Conservation (phyloP, 257 asterid species). For the Penstemon eatonii region DNA sequence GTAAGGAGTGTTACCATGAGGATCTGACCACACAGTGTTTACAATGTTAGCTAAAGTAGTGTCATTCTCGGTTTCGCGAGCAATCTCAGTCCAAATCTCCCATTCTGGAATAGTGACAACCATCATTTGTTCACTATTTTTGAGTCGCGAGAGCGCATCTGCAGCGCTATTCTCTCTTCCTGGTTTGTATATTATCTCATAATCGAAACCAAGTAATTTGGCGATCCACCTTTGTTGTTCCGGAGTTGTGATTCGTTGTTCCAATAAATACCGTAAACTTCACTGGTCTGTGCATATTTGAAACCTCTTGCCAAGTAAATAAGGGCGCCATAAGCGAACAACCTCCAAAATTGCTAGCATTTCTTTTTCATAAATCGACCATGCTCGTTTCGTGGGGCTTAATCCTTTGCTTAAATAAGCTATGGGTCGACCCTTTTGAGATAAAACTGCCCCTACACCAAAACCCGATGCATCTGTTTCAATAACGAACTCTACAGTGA, state of each 20-base stretch:
- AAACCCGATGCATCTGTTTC: neutral
- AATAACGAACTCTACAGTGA: neutral
- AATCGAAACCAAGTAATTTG: neutral
- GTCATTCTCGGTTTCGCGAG: no score
- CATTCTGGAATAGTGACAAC: no score
- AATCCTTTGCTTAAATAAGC: constrained; percentile 2
- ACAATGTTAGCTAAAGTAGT: no score
- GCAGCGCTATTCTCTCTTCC: no score
- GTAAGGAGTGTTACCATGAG: no score
- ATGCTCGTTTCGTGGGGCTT: neutral
- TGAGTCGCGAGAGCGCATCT: no score
- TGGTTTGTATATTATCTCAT: no score
- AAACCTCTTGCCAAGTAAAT: neutral
- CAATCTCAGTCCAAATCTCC: no score
- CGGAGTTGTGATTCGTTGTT: neutral
- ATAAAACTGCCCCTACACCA: neutral
- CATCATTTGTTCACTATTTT: no score
- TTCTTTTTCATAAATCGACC: neutral
- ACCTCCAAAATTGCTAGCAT: neutral
- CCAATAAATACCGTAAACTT: neutral
- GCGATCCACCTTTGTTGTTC: neutral
- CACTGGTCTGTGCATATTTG: neutral
- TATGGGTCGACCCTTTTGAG: neutral
- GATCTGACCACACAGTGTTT: no score
- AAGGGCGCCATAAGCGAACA: neutral